phyloP scores from a whole-genome alignment of 768 basidiomycete genomes.

The Hirschioporus abietinus region DNA sequence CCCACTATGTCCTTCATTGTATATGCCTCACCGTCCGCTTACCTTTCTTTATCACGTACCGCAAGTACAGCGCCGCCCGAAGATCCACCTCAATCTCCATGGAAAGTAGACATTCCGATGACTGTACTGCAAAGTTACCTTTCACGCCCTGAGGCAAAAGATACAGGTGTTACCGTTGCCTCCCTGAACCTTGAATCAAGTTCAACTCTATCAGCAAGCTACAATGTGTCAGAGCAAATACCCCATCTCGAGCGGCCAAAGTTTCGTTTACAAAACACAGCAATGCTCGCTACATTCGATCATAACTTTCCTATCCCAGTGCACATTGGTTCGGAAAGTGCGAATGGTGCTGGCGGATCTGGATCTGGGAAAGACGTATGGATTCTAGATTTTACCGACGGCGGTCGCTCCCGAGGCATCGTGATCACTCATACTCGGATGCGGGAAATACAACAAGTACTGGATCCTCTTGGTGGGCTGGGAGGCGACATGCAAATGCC shows the following conservation, averaged over 20 bases:
- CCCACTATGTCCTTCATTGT: constrained; percentile 71
- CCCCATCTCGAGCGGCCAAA: constrained; percentile 36
- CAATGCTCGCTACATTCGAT: constrained; percentile 40
- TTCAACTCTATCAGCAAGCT: constrained; percentile 5
- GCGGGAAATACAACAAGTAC: constrained; percentile 63
- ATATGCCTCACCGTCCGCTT: constrained; percentile 63
- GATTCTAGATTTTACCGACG: constrained; percentile 70
- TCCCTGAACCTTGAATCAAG: constrained; percentile 39
- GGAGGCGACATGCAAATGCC: constrained; percentile 36
- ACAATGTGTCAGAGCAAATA: constrained; percentile 15
- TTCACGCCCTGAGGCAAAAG: constrained; percentile 24
- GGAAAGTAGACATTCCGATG: constrained; percentile 48
- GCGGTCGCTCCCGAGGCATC: constrained; percentile 44
- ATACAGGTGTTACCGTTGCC: constrained; percentile 50
- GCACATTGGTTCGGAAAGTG: constrained; percentile 10
- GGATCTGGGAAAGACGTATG: constrained; percentile 34
- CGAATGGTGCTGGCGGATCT: constrained; percentile 20
- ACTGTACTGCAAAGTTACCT: constrained; percentile 43
- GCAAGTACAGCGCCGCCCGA: constrained; percentile 19
- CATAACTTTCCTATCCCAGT: constrained; percentile 44
- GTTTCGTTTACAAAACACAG: constrained; percentile 41
- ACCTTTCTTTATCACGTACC: constrained; percentile 54
- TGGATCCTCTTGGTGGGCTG: constrained; percentile 50
- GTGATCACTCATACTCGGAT: constrained; percentile 71
- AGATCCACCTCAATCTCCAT: constrained; percentile 14